These are phyloP conservation scores for Penicillium soppii DNA, from an alignment of 495 filamentous ascomycete species.

Conservation along the genomic window DNA sequence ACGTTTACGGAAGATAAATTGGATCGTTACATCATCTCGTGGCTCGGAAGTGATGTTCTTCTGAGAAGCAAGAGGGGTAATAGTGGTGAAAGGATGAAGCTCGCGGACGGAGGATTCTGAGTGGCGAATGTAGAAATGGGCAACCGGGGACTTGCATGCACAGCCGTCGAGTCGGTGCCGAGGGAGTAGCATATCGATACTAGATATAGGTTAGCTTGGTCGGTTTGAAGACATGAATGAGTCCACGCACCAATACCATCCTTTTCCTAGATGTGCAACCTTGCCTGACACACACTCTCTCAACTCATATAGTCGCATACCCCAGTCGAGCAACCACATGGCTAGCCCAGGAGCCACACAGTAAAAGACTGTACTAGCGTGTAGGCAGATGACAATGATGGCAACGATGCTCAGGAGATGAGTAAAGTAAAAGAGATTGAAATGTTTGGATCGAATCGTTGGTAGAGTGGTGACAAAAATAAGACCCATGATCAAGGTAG, in stretches of 20 bases:
- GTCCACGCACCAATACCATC: conserved; percentile 8
- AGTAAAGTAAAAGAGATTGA: conserved; percentile 10
- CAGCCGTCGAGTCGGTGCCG: conserved; percentile 7
- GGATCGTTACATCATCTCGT: conserved; percentile 3
- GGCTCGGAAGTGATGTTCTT: neutral
- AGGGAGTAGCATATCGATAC: conserved; percentile 8
- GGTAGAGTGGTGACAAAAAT: conserved; percentile 9
- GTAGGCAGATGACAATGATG: conserved; percentile 5
- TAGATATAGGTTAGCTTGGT: conserved; percentile 2
- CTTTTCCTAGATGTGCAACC: conserved; percentile 6
- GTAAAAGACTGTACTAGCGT: conserved; percentile 8
- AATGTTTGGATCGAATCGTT: conserved; percentile 6
- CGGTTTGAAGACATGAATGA: neutral
- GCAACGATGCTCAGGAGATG: conserved; percentile 5
- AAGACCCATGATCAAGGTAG: conserved; percentile 7
- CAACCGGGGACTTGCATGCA: conserved; percentile 6
- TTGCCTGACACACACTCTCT: conserved; percentile 8
- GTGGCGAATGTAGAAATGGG: conserved; percentile 11
- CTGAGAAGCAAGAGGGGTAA: conserved; percentile 8
- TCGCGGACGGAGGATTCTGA: conserved; percentile 5
- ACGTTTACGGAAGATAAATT: conserved; percentile 9
- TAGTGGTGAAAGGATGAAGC: conserved; percentile 11
- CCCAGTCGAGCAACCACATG: conserved; percentile 10
- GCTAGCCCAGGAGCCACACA: conserved; percentile 10
- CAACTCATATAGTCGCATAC: conserved; percentile 10